Base-by-base conservation (phyloP, 805 yeast genomes). In the Wickerhamomyces bisporus region DNA sequence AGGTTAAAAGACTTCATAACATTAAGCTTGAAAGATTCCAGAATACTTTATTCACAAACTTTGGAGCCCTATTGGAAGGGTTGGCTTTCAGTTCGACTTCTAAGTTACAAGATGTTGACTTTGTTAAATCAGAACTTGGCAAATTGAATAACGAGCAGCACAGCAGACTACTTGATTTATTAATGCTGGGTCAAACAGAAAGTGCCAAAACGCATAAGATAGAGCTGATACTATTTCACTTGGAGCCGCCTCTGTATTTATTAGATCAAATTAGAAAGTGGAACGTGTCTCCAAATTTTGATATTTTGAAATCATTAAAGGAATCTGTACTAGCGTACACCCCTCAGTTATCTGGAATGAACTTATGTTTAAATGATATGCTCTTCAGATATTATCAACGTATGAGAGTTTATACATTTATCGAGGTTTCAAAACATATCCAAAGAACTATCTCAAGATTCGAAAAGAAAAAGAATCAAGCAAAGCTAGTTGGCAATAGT, bases 11-110 rank as follows among this genome's bases (percentile, higher is more conserved):
- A 18, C 26, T 27, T 6, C 35, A 38, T 12, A 21, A 49, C 4
- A 31, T 30, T 0, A 40, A 26, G 2, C 40, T 60, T 1, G 36
- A 49, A 3, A 30, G 27, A 12, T 44, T 65, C 5, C 66, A 64
- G 25, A 19, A 47, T 2, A 13, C 42, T 0, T 48, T 62, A 2
- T 50, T 42, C 27, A 29, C 38, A 7, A 34, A 50, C 3, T 52
- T 35, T 41, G 45, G 45, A 30, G 53, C 43, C 0, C 40, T 42
- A 30, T 39, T 60, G 4, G 44, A 42, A 6, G 39, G 34, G 10
- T 14, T 37, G 23, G 23, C 34, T 13, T 29, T 38, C n/a, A 27
- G 16, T 5, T 30, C 25, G 7, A 10, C 32, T n/a, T 44, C 14
- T 13, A 42, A 55, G 5, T 40, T 60, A 6, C 36, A 40, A 14